Evolutionary conservation across 1,284 basidiomycete species (phyloP).

Genomic region (Microbotryum saponariae): DNA sequence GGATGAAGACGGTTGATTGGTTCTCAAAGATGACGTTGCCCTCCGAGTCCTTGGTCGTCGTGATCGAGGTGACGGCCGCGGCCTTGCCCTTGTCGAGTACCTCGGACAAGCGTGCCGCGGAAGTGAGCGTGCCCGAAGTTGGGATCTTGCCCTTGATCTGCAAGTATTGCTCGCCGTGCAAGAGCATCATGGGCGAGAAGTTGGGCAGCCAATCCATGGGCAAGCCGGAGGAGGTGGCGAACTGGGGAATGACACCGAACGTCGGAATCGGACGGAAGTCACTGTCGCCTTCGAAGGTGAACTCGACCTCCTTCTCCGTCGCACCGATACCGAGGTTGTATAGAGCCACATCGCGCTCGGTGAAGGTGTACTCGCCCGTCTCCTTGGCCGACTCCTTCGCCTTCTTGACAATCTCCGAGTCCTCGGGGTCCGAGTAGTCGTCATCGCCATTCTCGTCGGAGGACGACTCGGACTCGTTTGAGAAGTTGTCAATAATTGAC

Average conservation of each 20-base stretch:
- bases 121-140: constrained; percentile 74
- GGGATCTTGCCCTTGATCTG: constrained; percentile 75
- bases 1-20: constrained; percentile 85
- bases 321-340: constrained; percentile 98
- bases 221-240: constrained; percentile 54
- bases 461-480: constrained; percentile 19
- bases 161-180: constrained; percentile 96
- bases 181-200: constrained; percentile 87
- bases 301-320: constrained; percentile 81
- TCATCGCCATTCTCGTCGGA: constrained; percentile 38
- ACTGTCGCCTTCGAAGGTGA: constrained; percentile 83
- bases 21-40: constrained; percentile 85
- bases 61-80: constrained; percentile 70
- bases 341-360: constrained; percentile 83
- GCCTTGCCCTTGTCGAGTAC: constrained; percentile 83
- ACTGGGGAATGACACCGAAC: constrained; percentile 94
- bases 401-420: constrained; percentile 70
- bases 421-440: constrained; percentile 67
- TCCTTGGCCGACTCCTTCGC: constrained; percentile 63
- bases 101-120: constrained; percentile 61
- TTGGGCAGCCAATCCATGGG: constrained; percentile 80
- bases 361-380: constrained; percentile 61
- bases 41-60: constrained; percentile 69
- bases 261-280: constrained; percentile 81
- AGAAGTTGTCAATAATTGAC: constrained; percentile 42